Conservation (phyloP, 2,329 filamentous ascomycete species). For the Talaromyces islandicus region DNA sequence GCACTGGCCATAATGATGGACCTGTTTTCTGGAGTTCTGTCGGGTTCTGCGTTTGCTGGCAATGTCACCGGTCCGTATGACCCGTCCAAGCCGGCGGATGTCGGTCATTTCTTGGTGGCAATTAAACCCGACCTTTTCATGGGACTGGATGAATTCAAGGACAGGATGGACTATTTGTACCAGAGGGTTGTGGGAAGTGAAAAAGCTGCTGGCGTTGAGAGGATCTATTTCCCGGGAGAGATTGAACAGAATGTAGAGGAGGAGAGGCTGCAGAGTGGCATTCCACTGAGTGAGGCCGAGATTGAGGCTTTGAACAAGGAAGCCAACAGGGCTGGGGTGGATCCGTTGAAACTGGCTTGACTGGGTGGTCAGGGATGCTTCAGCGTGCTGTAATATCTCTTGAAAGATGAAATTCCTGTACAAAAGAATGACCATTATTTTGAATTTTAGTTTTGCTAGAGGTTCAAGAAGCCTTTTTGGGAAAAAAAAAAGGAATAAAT, state of each 20-base stretch:
- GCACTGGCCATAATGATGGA: constrained; percentile 81
- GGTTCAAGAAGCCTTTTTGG: background rate
- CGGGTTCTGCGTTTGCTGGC: constrained; percentile 71
- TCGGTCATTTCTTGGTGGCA: constrained; percentile 67
- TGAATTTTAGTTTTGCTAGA: background rate
- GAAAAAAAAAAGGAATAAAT: too few species aligned
- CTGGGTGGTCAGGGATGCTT: background rate
- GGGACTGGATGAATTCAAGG: constrained; percentile 62
- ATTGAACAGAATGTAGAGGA: constrained; percentile 48
- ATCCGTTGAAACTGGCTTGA: constrained; percentile 5
- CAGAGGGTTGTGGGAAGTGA: constrained; percentile 48
- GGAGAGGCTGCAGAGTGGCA: constrained; percentile 37
- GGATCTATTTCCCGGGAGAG: constrained; percentile 54
- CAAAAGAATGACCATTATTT: background rate
- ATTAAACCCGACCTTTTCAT: constrained; percentile 72
- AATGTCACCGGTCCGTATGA: constrained; percentile 74
- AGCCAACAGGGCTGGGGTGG: constrained; percentile 38
- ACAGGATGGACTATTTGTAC: constrained; percentile 53
- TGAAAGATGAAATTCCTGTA: background rate
- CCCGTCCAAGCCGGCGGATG: constrained; percentile 60
- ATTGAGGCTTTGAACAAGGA: constrained; percentile 46
- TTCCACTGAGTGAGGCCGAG: constrained; percentile 45
- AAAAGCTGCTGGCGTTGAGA: constrained; percentile 48
- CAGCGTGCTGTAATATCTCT: too few species aligned
- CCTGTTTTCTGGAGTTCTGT: constrained; percentile 72